A percentile compares a stretch with the other conserved stretches of the same genome.
Evolutionary conservation across 2,329 filamentous ascomycete species (phyloP).

Genomic region (Cryphonectria radicalis): DNA sequence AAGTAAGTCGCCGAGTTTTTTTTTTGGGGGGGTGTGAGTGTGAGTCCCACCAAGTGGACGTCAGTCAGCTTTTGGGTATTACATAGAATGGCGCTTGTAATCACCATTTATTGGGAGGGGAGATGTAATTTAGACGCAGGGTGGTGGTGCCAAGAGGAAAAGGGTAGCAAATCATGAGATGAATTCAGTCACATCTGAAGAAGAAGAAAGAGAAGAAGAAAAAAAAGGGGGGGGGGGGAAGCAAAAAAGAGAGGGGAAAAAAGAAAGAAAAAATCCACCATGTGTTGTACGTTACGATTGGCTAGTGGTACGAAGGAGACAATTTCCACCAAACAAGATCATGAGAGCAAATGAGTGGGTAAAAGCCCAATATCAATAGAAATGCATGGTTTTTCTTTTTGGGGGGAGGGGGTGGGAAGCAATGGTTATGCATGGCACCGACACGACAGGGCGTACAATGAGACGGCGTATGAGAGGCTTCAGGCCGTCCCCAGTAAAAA

Average conservation of each 20-base stretch:
- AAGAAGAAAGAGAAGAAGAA: no score
- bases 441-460: background rate
- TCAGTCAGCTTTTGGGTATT: background rate
- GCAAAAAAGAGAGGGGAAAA: no score
- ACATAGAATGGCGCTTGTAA: background rate
- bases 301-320: background rate
- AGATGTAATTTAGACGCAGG: background rate
- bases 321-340: background rate
- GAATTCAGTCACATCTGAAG: no score
- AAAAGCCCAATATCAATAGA: slow-evolving; percentile 3
- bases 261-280: background rate
- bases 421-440: background rate
- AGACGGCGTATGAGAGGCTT: background rate
- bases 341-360: background rate
- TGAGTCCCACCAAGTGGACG: background rate
- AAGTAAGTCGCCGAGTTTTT: slow-evolving; percentile 5
- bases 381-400: background rate
- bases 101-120: background rate
- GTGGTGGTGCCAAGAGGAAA: background rate
- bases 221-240: no score
- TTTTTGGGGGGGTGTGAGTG: background rate
- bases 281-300: background rate
- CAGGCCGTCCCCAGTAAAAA: background rate
- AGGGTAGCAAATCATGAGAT: background rate
- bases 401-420: background rate